Percentiles rank a stretch among this genome's conserved stretches.
phyloP scores from a whole-genome alignment of 306 rosid species.

The Abrus precatorius region DNA sequence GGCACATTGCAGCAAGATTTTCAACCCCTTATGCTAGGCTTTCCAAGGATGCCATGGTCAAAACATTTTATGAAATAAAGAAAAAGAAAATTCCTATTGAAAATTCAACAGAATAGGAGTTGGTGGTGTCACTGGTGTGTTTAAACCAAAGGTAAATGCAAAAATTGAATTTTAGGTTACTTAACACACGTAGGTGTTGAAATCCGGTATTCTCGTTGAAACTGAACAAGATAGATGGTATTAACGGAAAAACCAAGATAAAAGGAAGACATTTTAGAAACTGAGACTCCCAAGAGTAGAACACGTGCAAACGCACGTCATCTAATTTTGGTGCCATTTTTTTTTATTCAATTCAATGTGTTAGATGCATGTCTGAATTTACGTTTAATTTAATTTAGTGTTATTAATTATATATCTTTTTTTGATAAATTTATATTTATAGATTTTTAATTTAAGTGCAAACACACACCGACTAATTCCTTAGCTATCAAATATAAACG shows the following conservation, averaged over 20 bases:
- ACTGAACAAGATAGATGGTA: neutral
- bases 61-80: no score
- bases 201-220: conserved; percentile 42
- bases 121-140: neutral
- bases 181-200: conserved; percentile 38
- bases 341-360: no score
- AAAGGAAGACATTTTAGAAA: neutral
- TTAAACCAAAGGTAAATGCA: conserved; percentile 9
- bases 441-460: neutral
- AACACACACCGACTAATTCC: neutral
- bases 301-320: neutral
- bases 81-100: neutral
- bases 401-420: no score
- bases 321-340: neutral
- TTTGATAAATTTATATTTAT: no score
- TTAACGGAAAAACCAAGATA: neutral
- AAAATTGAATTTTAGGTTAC: conserved; percentile 37
- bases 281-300: neutral
- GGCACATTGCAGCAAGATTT: no score
- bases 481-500: neutral
- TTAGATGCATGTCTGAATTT: no score
- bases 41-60: neutral
- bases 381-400: no score
- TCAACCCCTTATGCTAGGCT: neutral
- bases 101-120: conserved; percentile 7